Conservation (phyloP, 1,139 yeast species). For the Petasospora fabianii region DNA sequence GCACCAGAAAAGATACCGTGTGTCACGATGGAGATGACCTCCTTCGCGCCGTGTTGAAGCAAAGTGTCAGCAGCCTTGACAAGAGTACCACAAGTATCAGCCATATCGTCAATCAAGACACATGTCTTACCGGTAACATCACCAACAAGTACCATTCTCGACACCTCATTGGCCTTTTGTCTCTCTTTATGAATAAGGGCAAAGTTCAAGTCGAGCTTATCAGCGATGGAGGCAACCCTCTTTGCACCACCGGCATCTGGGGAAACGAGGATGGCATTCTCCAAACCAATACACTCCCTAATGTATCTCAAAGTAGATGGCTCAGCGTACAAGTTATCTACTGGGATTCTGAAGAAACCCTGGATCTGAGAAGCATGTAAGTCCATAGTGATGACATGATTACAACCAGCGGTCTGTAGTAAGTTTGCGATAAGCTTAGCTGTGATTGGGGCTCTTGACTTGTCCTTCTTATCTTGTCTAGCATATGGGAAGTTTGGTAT, state of each 20-base stretch:
- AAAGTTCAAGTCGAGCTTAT: slow-evolving; percentile 68
- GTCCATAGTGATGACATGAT: slow-evolving; percentile 81
- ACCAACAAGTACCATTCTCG: slow-evolving; percentile 76
- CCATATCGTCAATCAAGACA: slow-evolving; percentile 77
- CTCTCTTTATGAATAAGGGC: slow-evolving; percentile 82
- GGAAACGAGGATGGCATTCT: slow-evolving; percentile 72
- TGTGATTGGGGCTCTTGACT: slow-evolving; percentile 77
- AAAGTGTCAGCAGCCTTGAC: slow-evolving; percentile 62
- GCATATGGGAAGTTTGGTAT: slow-evolving; percentile 82
- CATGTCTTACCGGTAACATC: slow-evolving; percentile 71
- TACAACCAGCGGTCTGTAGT: slow-evolving; percentile 75
- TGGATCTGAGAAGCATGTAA: slow-evolving; percentile 82
- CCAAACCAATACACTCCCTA: slow-evolving; percentile 45
- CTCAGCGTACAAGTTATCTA: slow-evolving; percentile 77
- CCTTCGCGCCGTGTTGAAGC: slow-evolving; percentile 64
- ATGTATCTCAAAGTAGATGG: slow-evolving; percentile 72
- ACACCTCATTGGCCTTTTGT: slow-evolving; percentile 74
- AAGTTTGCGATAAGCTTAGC: slow-evolving; percentile 76
- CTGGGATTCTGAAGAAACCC: slow-evolving; percentile 79
- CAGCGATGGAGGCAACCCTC: slow-evolving; percentile 77
- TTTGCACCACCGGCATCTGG: slow-evolving; percentile 90
- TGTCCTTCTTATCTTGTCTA: slow-evolving; percentile 79
- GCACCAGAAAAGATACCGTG: slow-evolving; percentile 76
- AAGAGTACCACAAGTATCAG: slow-evolving; percentile 79
- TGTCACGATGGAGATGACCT: slow-evolving; percentile 73